phyloP scores from a whole-genome alignment of 2,329 filamentous ascomycete genomes.

The Ophidiomyces ophidiicola region DNA sequence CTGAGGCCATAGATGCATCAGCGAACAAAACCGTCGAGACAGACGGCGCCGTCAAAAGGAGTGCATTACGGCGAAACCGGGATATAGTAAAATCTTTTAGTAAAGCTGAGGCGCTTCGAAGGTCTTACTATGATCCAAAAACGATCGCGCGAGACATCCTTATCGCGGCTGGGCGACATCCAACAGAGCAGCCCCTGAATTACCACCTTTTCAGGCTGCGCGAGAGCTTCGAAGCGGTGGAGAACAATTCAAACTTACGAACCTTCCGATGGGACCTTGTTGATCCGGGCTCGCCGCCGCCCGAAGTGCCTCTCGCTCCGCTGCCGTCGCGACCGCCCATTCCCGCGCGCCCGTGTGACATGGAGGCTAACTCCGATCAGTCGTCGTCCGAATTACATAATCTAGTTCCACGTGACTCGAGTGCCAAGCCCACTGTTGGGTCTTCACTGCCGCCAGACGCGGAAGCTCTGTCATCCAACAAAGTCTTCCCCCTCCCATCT shows the following conservation, averaged over 20 bases:
- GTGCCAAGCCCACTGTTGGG: too few species aligned
- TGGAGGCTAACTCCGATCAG: constrained; percentile 1
- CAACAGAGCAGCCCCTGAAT: constrained; percentile 47
- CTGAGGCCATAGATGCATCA: constrained; percentile 4
- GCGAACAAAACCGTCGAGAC: constrained; percentile 5
- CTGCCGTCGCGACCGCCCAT: constrained; percentile 18
- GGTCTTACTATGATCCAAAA: constrained; percentile 45
- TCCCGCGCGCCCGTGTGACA: constrained; percentile 10
- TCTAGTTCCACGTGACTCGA: constrained; percentile 10
- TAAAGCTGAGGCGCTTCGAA: constrained; percentile 28
- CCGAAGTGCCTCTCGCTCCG: constrained; percentile 20
- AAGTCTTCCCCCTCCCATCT: neutral
- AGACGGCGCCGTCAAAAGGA: neutral
- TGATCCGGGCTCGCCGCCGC: constrained; percentile 41
- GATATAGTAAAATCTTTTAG: constrained; percentile 37
- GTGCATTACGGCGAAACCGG: constrained; percentile 19
- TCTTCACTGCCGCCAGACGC: too few species aligned
- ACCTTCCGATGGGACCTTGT: constrained; percentile 52
- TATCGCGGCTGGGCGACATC: constrained; percentile 50
- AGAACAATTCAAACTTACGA: constrained; percentile 40
- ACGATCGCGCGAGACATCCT: constrained; percentile 54
- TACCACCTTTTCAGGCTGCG: constrained; percentile 43
- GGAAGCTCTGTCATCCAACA: too few species aligned
- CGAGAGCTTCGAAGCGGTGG: constrained; percentile 33
- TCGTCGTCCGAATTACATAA: constrained; percentile 7